Base-by-base conservation (phyloP, 2,329 filamentous ascomycete species). In the Aphanoascus verrucosus region DNA sequence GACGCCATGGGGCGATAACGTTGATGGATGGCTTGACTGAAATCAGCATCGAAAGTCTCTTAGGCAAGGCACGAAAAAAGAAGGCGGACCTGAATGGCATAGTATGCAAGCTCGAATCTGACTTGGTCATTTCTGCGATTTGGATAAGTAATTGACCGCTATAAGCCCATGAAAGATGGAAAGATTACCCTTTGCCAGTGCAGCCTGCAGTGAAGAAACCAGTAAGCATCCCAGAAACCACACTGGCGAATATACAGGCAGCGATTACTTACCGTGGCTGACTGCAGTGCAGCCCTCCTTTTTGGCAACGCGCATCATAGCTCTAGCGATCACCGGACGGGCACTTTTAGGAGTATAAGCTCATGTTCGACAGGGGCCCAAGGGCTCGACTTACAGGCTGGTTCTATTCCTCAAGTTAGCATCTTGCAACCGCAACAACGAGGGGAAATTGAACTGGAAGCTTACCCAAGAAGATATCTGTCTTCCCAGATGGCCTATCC, bases 401-500 rank as follows among this genome's bases (percentile, higher is more conserved):
- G 69, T 70, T 59, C 66, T 64, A 60, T 53, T 15, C 12, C 28
- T 41, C 53, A 46, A 56, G 59, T 37, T 56, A 61, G 64, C 65
- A 53, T 47, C 15, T 6, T 11, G 15, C 6, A 17, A 17, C 32
- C 14, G 11, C 17, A 19, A n/a, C 1, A 46, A 40, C 12, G 7
- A n/a, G n/a, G 1, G 15, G 17, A n/a, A n/a, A 14, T 28, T 45
- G 31, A 31, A 5, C 40, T 46, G 42, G n/a, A 46, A 40, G 58
- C 64, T 58, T 67, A 71, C 78, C 74, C 58, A 52, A 82, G 74
- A 45, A 81, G 74, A 71, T 82, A 82, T 58, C 77, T 73, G 65
- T 83, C 82, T 74, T 88, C 81, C 67, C 83, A 85, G 67, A 82
- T 79, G 57, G 80, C 81, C 60, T 83, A 82, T 55, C 60, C 60